A percentile compares a stretch with the other conserved stretches of the same genome.
Conservation (phyloP, 1,284 basidiomycete species). For the Sporisorium reilianum region DNA sequence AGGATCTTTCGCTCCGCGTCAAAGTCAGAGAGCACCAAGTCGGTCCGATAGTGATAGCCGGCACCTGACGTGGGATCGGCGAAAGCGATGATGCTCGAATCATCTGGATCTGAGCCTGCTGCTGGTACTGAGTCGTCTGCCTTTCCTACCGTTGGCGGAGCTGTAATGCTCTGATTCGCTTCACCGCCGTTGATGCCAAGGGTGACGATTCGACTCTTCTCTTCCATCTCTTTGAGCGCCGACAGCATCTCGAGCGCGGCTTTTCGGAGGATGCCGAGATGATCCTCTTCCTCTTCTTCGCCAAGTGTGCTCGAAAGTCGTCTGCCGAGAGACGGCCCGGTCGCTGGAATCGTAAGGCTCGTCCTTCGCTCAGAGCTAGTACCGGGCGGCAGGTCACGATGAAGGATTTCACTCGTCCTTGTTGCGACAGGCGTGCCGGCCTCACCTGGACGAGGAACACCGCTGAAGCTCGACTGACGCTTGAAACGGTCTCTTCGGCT, state of each 20-base stretch:
- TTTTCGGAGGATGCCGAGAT: conserved; percentile 77
- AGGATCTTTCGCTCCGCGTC: conserved; percentile 73
- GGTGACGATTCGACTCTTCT: conserved; percentile 50
- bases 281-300: conserved; percentile 70
- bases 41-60: conserved; percentile 82
- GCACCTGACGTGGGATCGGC: conserved; percentile 46
- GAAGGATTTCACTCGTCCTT: conserved; percentile 24
- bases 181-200: conserved; percentile 11
- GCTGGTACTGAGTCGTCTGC: not conserved
- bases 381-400: conserved; percentile 4
- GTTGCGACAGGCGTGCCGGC: conserved; percentile 10
- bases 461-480: conserved; percentile 51
- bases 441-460: conserved; percentile 30
- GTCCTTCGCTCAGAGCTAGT: not conserved
- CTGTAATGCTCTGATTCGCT: not conserved
- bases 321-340: not conserved
- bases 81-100: conserved; percentile 6
- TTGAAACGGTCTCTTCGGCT: conserved; percentile 40
- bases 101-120: conserved; percentile 13
- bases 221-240: conserved; percentile 75
- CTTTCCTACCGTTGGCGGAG: not conserved
- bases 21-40: conserved; percentile 75
- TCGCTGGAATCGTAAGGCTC: not conserved
- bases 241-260: conserved; percentile 82
- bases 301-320: not conserved